phyloP scores from a whole-genome alignment of 1,139 yeast species.

The Candida smagusa region DNA sequence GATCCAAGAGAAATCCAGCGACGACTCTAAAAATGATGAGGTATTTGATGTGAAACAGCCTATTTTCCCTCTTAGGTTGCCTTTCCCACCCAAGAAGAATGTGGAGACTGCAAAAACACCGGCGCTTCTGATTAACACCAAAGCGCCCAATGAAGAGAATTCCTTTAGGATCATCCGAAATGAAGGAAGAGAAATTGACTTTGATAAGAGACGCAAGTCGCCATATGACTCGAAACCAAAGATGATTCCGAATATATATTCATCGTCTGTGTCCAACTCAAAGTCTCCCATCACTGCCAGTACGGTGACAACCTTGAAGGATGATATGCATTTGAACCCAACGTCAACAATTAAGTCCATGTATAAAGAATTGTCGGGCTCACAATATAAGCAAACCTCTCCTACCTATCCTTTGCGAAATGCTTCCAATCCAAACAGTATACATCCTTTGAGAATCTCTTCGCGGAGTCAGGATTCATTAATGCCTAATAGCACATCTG shows the following conservation, averaged over 20 bases:
- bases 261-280: conserved; percentile 37
- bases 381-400: not conserved
- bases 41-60: not conserved
- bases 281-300: conserved; percentile 41
- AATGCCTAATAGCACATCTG: no score
- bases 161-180: conserved; percentile 68
- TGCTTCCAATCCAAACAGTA: not conserved
- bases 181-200: conserved; percentile 70
- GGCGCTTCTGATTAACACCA: conserved; percentile 19
- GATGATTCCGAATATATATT: conserved; percentile 40
- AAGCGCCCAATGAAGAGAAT: conserved; percentile 13
- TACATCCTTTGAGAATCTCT: not conserved
- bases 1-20: conserved; percentile 7
- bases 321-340: conserved; percentile 13
- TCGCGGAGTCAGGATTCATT: not conserved
- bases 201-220: conserved; percentile 74
- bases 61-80: conserved; percentile 2
- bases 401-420: not conserved
- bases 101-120: conserved; percentile 15
- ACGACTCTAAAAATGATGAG: not conserved
- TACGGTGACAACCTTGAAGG: conserved; percentile 28
- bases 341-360: not conserved
- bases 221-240: conserved; percentile 57
- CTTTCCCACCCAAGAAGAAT: conserved; percentile 3
- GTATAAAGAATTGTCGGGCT: not conserved